Evolutionary conservation across 1,284 basidiomycete genomes (phyloP).

Genomic region (Rhizopogon hawkerae): DNA sequence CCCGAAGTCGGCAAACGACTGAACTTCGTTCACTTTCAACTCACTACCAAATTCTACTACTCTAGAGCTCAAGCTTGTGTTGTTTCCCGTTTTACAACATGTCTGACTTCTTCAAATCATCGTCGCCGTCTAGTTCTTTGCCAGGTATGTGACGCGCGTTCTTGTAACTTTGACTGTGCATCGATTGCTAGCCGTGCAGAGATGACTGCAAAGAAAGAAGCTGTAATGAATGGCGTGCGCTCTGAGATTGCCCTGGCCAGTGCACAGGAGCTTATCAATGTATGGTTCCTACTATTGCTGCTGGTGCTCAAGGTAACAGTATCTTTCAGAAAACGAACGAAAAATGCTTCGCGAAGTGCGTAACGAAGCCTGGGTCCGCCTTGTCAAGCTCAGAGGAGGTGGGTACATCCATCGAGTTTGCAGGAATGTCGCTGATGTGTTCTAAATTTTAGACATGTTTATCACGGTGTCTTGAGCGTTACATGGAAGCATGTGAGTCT

Average conservation of each 20-base stretch:
- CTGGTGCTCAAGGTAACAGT: slow-evolving; percentile 3
- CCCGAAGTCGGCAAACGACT: too few relatives aligned
- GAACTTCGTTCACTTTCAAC: background rate
- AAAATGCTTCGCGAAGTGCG: slow-evolving; percentile 69
- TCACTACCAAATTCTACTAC: too few relatives aligned
- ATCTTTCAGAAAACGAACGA: slow-evolving; percentile 60
- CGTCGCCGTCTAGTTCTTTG: slow-evolving; percentile 23
- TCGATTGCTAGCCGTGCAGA: slow-evolving; percentile 30
- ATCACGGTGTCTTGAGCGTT: slow-evolving; percentile 67
- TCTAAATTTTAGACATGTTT: slow-evolving; percentile 53
- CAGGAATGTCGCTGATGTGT: background rate
- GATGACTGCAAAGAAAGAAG: slow-evolving; percentile 54
- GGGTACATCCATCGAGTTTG: background rate
- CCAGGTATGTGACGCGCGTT: slow-evolving; percentile 23
- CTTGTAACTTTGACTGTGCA: background rate
- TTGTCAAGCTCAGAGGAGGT: slow-evolving; percentile 72
- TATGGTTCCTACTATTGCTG: slow-evolving; percentile 21
- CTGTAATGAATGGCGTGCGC: slow-evolving; percentile 61
- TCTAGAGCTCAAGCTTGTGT: background rate
- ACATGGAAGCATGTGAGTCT: slow-evolving; percentile 75
- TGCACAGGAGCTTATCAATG: slow-evolving; percentile 77
- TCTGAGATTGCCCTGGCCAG: slow-evolving; percentile 67
- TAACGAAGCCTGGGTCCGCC: slow-evolving; percentile 68
- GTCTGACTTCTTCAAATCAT: slow-evolving; percentile 43
- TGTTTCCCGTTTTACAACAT: slow-evolving; percentile 22